Conservation (phyloP, 345 rosid genomes). For the Sisymbrium altissimum region DNA sequence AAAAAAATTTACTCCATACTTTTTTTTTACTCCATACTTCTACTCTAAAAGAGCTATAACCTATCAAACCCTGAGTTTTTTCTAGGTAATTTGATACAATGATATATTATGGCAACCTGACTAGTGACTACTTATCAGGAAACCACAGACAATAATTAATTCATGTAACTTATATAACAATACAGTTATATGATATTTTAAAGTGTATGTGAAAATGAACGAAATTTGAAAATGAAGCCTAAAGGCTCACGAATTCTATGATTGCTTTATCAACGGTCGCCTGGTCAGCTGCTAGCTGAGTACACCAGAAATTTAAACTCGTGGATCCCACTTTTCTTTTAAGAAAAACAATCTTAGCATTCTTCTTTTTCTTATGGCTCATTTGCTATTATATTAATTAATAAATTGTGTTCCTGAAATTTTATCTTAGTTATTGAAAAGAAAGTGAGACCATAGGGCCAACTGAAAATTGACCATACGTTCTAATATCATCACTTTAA, state of each 20-base stretch:
- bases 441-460: background rate
- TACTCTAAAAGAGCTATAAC: too few relatives aligned
- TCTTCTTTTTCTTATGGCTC: background rate
- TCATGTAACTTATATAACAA: background rate
- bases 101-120: background rate
- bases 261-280: constrained; percentile 33
- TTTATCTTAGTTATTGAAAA: background rate
- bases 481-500: background rate
- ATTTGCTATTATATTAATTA: background rate
- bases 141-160: background rate
- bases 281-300: constrained; percentile 25
- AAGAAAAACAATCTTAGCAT: background rate
- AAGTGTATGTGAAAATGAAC: background rate
- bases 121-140: background rate
- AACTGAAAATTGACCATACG: background rate
- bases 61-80: background rate
- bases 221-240: constrained; percentile 7
- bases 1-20: too few relatives aligned
- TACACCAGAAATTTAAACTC: constrained; percentile 23
- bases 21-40: too few relatives aligned
- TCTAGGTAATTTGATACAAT: background rate
- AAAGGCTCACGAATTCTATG: constrained; percentile 7
- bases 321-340: background rate
- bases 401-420: background rate
- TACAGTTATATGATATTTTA: background rate